These are phyloP conservation scores for Metschnikowia cubensis DNA, from an alignment of 805 yeast species.

Conservation along the genomic window DNA sequence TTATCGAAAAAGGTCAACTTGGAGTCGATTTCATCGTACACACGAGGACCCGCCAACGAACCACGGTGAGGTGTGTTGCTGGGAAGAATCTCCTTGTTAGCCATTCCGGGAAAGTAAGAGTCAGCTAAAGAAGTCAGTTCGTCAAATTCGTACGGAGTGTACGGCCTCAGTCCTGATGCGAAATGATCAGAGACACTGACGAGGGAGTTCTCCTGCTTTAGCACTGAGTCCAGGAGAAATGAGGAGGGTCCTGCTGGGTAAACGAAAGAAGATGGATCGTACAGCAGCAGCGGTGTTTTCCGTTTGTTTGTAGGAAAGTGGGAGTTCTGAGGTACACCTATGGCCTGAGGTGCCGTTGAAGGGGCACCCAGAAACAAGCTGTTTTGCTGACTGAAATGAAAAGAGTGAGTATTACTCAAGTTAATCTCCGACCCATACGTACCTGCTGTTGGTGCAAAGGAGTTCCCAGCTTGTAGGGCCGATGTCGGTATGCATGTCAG, in stretches of 20 bases:
- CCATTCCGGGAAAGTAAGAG: constrained; percentile 4
- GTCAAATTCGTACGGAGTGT: constrained; percentile 16
- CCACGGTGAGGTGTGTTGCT: neutral
- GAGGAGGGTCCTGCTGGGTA: constrained; percentile 11
- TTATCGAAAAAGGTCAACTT: constrained; percentile 1
- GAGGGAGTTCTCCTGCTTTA: constrained; percentile 26
- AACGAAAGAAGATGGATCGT: constrained; percentile 12
- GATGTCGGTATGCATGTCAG: constrained; percentile 4
- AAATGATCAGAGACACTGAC: constrained; percentile 31
- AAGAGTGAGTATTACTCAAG: neutral
- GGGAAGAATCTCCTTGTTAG: neutral
- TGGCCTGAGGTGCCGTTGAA: constrained; percentile 9
- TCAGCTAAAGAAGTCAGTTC: constrained; percentile 12
- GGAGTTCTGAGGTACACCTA: constrained; percentile 7
- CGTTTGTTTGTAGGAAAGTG: constrained; percentile 10
- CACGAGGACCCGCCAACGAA: neutral
- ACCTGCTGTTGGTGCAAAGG: neutral
- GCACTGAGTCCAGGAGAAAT: constrained; percentile 11
- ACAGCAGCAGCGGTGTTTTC: constrained; percentile 18
- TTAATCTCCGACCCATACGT: neutral
- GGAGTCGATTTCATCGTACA: constrained; percentile 1
- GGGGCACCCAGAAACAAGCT: constrained; percentile 6
- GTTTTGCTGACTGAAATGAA: neutral
- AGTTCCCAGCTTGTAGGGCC: neutral
- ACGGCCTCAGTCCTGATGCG: constrained; percentile 14